Evolutionary conservation across 257 asterid species (phyloP), one percentile per base, ranked within the genome.

Genomic region (Verbascum thapsus): DNA sequence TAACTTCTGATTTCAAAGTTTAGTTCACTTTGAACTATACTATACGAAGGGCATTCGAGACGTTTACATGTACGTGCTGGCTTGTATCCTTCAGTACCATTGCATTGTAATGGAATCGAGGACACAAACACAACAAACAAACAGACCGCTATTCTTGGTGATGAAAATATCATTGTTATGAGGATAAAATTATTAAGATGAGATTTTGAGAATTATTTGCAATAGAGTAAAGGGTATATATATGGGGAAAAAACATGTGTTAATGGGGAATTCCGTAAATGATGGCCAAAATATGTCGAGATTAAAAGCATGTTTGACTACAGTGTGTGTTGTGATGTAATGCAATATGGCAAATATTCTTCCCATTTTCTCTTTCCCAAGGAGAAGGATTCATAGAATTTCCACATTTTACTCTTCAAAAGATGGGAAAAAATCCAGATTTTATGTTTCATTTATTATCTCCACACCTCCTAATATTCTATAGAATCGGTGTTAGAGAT

Each of bases 1-100:
- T 76, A 76, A 6, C 39, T 45, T 63, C 78, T 50, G 52, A 76
- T 71, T 51, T 76, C 81, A 3, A 35, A 38, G 0, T 67, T 78
- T 6, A 40, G 15, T 0, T 40, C 54, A 3, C 42, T 15, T 8
- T 58, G 39, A 42, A 68, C 41, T 5, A 75, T 71, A 1, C 40
- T 43, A n/a, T 75, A 75, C 1, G 44, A 4, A 37, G 69, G 64
- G 43, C 69, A 61, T 11, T 70, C 69, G 7, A 38, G 7, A 5
- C 26, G 62, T 18, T 43, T 60, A 15, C 77, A 61, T 6, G 26
- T 75, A 0, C 61, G 61, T 13, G 80, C 50, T 0, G 70, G 18
- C 8, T 34, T 11, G 18, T 44, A 70, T 3, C 67, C 71, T 43
- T 58, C 0, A n/a, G n/a, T n/a, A 1, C 17, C 48, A 8, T 26